phyloP scores from a whole-genome alignment of 768 basidiomycete genomes.

The Tephrocybe sp. region DNA sequence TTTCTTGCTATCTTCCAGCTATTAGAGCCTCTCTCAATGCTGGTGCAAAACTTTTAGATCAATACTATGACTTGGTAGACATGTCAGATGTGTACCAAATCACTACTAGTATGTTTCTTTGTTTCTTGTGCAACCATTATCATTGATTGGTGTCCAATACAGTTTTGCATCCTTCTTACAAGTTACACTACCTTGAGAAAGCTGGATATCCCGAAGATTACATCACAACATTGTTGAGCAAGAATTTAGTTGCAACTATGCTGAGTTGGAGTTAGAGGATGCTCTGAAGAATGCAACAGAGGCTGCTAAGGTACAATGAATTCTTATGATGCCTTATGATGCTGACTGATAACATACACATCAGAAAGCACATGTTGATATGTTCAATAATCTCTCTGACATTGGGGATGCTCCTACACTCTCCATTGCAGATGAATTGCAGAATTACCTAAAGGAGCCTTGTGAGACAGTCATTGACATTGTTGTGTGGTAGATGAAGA shows the following conservation, averaged over 20 bases:
- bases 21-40: slow-evolving; percentile 19
- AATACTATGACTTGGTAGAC: slow-evolving; percentile 26
- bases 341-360: slow-evolving; percentile 22
- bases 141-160: background rate
- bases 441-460: slow-evolving; percentile 25
- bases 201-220: slow-evolving; percentile 25
- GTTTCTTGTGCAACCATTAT: background rate
- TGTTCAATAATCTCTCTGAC: slow-evolving; percentile 26
- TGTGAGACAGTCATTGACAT: slow-evolving; percentile 22
- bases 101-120: slow-evolving; percentile 23
- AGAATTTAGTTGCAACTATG: slow-evolving; percentile 14
- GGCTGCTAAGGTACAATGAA: background rate
- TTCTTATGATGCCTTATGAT: background rate
- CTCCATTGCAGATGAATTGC: slow-evolving; percentile 22
- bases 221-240: slow-evolving; percentile 21
- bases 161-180: slow-evolving; percentile 37
- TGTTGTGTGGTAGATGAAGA: slow-evolving; percentile 28
- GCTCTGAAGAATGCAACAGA: too few species aligned
- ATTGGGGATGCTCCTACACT: slow-evolving; percentile 6
- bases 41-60: slow-evolving; percentile 24
- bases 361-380: slow-evolving; percentile 21
- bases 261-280: background rate
- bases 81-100: slow-evolving; percentile 24
- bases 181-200: slow-evolving; percentile 31
- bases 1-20: too few species aligned